Base-by-base conservation (phyloP, 2,329 filamentous ascomycete genomes). In the Leptographium lundbergii region DNA sequence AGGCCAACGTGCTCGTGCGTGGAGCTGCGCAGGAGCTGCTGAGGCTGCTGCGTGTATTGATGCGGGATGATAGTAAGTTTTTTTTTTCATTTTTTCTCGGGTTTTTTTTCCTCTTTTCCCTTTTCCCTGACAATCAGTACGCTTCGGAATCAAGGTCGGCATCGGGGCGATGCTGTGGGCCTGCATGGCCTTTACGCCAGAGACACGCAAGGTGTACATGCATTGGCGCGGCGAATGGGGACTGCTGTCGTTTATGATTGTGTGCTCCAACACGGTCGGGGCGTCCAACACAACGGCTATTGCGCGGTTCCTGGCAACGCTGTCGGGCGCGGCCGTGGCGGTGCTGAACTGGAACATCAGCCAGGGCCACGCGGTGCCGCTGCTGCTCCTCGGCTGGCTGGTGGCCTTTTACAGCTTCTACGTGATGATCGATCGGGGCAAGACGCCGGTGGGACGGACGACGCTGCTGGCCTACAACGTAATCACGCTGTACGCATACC, bases 201-300 rank as follows among this genome's bases (percentile, higher is more conserved):
- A 80, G 10, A 95, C 91, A 2, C 79, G 91, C 57, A 88, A 88
- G 0, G 79, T 87, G 24, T 99, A 96, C 69, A 80, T 84, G 57
- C 86, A 87, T 66, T 97, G 91, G 90, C 81, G 92, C 69, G 92
- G 92, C 34, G 94, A 99, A 77, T 99, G 94, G 94, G 94, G 94
- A 25, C 78, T 99, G 2, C 72, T 99, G 59, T 96, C 91, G 0
- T 97, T 96, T 75, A 97, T 97, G 92, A 85, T 97, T 68, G 94
- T 99, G 27, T 95, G 91, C 69, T 91, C 89, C 45, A 97, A 96
- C 91, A 99, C 92, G 0, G 92, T 96, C 25, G 94, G 94, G 32
- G 91, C 94, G 9, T 89, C 91, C 27, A 99, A 97, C 70, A 96
- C 92, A 1, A 96, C 92, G 0, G 91, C 91, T 4, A 84, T 85